phyloP scores from a whole-genome alignment of 2,329 filamentous ascomycete species.

The Stemphylium vesicarium region DNA sequence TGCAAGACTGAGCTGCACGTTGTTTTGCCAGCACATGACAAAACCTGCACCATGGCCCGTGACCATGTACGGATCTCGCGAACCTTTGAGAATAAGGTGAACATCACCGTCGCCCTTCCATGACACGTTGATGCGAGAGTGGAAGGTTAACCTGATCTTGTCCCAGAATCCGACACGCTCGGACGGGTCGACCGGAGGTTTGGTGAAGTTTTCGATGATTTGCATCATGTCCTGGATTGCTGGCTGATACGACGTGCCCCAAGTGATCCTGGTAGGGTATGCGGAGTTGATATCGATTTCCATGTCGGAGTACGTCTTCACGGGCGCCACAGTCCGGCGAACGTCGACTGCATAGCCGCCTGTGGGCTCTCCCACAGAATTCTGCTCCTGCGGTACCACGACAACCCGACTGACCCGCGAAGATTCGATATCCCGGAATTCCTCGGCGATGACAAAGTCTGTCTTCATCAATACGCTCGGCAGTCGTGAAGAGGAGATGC shows the following conservation, averaged over 20 bases:
- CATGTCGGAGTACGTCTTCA: conserved; percentile 96
- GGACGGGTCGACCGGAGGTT: conserved; percentile 90
- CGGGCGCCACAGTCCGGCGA: conserved; percentile 86
- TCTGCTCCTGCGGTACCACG: conserved; percentile 74
- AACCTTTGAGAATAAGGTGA: conserved; percentile 87
- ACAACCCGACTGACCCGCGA: conserved; percentile 81
- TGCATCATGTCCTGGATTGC: conserved; percentile 99
- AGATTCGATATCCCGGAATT: conserved; percentile 81
- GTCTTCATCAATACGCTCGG: conserved; percentile 84
- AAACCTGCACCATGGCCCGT: conserved; percentile 94
- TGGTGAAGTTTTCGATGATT: conserved; percentile 96
- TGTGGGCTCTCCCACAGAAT: conserved; percentile 61
- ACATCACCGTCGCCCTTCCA: conserved; percentile 98
- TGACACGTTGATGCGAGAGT: conserved; percentile 84
- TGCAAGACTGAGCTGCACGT: conserved; percentile 86
- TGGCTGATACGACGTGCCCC: conserved; percentile 97
- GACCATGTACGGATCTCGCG: conserved; percentile 90
- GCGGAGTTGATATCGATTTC: conserved; percentile 90
- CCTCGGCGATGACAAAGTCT: conserved; percentile 95
- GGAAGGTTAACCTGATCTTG: conserved; percentile 92
- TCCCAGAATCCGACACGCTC: conserved; percentile 98
- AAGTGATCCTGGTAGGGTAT: conserved; percentile 90
- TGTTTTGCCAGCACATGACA: conserved; percentile 97
- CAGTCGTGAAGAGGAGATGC: conserved; percentile 77
- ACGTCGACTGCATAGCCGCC: conserved; percentile 84